Evolutionary conservation across 176 grass and related monocot genomes (phyloP).

Genomic region (Triticum turgidum): DNA sequence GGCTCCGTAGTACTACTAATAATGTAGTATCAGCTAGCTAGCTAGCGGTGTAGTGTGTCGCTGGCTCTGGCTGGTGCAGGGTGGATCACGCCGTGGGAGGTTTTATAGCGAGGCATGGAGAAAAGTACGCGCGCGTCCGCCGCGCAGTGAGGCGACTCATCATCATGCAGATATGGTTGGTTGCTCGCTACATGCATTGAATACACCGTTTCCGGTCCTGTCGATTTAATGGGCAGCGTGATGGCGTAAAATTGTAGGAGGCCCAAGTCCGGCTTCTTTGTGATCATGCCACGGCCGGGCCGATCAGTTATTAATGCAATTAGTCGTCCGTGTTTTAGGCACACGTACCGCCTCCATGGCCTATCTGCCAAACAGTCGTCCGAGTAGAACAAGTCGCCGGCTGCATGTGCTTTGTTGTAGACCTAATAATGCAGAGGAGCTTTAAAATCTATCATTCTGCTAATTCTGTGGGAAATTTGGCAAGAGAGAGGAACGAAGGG

Average conservation of each 20-base stretch:
- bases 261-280: neutral
- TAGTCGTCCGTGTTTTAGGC: neutral
- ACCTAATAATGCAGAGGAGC: too few species aligned
- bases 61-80: neutral
- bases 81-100: neutral
- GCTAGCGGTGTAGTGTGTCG: too few species aligned
- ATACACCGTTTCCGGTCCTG: neutral
- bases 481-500: too few species aligned
- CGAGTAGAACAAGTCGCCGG: too few species aligned
- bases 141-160: neutral
- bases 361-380: neutral
- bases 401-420: too few species aligned
- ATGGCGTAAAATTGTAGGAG: neutral
- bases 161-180: neutral
- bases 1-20: neutral
- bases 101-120: constrained; percentile 25
- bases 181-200: neutral
- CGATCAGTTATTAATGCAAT: neutral
- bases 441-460: too few species aligned
- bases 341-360: neutral
- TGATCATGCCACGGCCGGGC: neutral
- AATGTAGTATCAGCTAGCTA: neutral
- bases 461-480: too few species aligned
- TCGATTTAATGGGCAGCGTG: neutral
- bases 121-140: neutral